Evolutionary conservation across 2,329 filamentous ascomycete genomes (phyloP).

Genomic region (Sporothrix brasiliensis): DNA sequence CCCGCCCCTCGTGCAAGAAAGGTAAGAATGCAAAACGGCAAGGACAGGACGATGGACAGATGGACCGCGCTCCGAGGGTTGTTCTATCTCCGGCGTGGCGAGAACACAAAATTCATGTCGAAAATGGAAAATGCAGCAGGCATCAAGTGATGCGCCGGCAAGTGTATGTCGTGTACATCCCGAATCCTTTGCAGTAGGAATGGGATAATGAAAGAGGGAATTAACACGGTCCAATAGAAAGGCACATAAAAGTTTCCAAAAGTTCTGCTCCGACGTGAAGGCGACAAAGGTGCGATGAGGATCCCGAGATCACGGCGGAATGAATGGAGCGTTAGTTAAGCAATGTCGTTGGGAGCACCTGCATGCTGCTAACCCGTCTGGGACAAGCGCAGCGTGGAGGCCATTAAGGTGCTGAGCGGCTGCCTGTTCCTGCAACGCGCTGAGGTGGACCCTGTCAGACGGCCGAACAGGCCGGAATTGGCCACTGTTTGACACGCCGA

Average conservation of each 20-base stretch:
- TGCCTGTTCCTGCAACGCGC: neutral
- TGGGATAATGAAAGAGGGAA: neutral
- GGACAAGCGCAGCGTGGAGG: neutral
- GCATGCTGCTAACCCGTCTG: neutral
- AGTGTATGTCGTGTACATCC: neutral
- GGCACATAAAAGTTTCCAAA: neutral
- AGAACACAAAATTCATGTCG: too few species aligned
- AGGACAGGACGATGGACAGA: neutral
- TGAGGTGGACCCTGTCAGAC: neutral
- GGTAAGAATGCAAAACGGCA: neutral
- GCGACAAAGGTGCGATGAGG: neutral
- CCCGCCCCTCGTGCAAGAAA: neutral
- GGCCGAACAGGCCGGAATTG: neutral
- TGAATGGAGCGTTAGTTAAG: neutral
- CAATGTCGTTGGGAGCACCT: too few species aligned
- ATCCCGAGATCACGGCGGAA: neutral
- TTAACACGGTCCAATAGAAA: neutral
- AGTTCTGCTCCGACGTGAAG: too few species aligned
- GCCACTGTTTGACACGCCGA: neutral
- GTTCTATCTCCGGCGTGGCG: neutral
- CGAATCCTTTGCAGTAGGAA: neutral
- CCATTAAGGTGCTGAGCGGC: slow-evolving; percentile 3
- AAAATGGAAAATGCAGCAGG: neutral
- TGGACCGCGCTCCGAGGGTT: neutral
- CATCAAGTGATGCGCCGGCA: neutral